Percentiles rank a stretch among this genome's conserved stretches.
These are phyloP conservation scores for Sapria himalayana DNA, from an alignment of 345 rosid genomes.

Conservation along the genomic window DNA sequence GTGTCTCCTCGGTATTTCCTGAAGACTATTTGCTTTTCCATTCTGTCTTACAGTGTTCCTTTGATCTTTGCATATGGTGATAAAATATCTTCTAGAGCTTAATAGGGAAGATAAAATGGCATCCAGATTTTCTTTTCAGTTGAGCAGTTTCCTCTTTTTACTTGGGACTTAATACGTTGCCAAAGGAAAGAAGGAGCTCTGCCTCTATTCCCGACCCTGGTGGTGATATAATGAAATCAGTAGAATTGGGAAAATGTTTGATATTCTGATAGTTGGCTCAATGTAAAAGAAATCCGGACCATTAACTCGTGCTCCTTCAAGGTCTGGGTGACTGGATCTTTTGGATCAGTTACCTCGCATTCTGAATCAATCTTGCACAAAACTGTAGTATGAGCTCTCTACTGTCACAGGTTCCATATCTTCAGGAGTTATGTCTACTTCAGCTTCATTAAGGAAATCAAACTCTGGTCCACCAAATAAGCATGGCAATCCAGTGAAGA, in stretches of 20 bases:
- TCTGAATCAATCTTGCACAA: slow-evolving; percentile 74
- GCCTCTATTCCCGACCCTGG: slow-evolving; percentile 88
- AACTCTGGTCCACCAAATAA: slow-evolving; percentile 80
- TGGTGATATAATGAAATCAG: slow-evolving; percentile 81
- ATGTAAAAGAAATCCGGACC: slow-evolving; percentile 92
- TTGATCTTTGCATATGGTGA: slow-evolving; percentile 9
- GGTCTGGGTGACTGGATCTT: slow-evolving; percentile 86
- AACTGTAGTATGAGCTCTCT: slow-evolving; percentile 49
- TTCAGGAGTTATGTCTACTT: slow-evolving; percentile 43
- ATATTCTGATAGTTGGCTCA: slow-evolving; percentile 48
- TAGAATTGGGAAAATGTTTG: slow-evolving; percentile 91
- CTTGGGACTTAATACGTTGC: slow-evolving; percentile 77
- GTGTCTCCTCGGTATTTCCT: too few relatives aligned
- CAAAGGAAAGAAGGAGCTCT: slow-evolving; percentile 75
- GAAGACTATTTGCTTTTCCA: too few relatives aligned
- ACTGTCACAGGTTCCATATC: slow-evolving; percentile 49
- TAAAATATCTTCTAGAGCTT: slow-evolving; percentile 7
- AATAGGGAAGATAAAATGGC: slow-evolving; percentile 34
- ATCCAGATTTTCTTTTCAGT: slow-evolving; percentile 71
- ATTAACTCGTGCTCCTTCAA: slow-evolving; percentile 48
- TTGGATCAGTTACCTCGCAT: slow-evolving; percentile 65
- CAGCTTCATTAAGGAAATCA: slow-evolving; percentile 78
- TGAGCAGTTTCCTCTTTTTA: slow-evolving; percentile 77
- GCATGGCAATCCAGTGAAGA: slow-evolving; percentile 81
- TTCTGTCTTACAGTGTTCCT: slow-evolving; percentile 11